Evolutionary conservation across 208 protist genomes (phyloP).

Genomic region (Trypanosoma rangeli): DNA sequence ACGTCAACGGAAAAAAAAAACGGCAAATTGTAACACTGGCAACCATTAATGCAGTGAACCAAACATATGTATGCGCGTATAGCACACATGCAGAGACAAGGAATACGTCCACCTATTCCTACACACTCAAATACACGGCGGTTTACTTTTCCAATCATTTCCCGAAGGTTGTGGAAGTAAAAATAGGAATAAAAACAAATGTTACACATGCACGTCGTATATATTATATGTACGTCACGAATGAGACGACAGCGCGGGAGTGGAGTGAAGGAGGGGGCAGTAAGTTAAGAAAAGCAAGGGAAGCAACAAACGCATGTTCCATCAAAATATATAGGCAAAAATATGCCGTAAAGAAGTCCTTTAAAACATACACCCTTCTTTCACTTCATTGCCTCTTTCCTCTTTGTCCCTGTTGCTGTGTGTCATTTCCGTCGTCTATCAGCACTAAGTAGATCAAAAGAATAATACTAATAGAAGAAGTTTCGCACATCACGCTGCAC

Average conservation of each 20-base stretch:
- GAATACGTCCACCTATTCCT: not conserved
- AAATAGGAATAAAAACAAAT: not conserved
- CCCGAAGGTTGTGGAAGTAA: not conserved
- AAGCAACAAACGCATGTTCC: not conserved
- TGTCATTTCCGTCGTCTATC: too few species aligned
- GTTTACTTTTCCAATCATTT: not conserved
- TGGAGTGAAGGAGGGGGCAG: not conserved
- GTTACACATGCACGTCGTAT: not conserved
- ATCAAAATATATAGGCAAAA: conserved; percentile 20
- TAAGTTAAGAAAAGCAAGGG: not conserved
- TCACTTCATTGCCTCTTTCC: too few species aligned
- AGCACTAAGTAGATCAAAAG: too few species aligned
- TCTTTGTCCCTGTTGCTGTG: too few species aligned
- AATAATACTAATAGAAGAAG: too few species aligned
- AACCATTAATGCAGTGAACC: not conserved
- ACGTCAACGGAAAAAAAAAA: conserved; percentile 14
- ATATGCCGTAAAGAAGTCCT: not conserved
- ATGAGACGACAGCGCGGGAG: not conserved
- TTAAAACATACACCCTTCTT: not conserved
- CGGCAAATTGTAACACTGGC: not conserved
- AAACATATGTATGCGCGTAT: not conserved
- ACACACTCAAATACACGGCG: not conserved
- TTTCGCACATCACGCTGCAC: too few species aligned
- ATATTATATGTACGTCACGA: not conserved
- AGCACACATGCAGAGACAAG: not conserved